phyloP scores from a whole-genome alignment of 306 rosid species.

The Calophaca sinica region DNA sequence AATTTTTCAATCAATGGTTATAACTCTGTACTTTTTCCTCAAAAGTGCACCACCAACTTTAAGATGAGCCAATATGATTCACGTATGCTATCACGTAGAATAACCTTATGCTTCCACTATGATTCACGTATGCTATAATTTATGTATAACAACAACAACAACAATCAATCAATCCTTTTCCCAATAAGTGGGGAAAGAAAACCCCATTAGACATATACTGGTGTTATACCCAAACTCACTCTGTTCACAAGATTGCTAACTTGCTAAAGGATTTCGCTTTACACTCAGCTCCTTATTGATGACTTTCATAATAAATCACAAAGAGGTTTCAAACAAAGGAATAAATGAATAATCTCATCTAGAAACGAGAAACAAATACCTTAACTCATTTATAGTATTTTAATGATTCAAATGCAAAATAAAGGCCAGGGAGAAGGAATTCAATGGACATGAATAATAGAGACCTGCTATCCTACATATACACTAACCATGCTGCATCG shows the following conservation, averaged over 20 bases:
- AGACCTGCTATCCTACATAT: neutral
- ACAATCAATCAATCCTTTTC: too few relatives aligned
- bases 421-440: neutral
- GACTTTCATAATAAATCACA: neutral
- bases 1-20: too few relatives aligned
- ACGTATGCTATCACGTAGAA: too few relatives aligned
- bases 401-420: neutral
- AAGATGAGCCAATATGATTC: too few relatives aligned
- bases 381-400: slow-evolving; percentile 2
- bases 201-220: neutral
- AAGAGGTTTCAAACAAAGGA: neutral
- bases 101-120: too few relatives aligned
- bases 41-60: too few relatives aligned
- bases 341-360: neutral
- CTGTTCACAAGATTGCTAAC: too few relatives aligned
- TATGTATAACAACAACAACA: too few relatives aligned
- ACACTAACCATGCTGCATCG: slow-evolving; percentile 18
- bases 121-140: too few relatives aligned
- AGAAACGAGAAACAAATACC: neutral
- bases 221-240: neutral
- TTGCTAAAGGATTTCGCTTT: too few relatives aligned
- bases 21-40: too few relatives aligned
- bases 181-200: too few relatives aligned
- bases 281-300: neutral
- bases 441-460: neutral